Conservation (phyloP, 208 protist species). For the Crithidia expoeki region DNA sequence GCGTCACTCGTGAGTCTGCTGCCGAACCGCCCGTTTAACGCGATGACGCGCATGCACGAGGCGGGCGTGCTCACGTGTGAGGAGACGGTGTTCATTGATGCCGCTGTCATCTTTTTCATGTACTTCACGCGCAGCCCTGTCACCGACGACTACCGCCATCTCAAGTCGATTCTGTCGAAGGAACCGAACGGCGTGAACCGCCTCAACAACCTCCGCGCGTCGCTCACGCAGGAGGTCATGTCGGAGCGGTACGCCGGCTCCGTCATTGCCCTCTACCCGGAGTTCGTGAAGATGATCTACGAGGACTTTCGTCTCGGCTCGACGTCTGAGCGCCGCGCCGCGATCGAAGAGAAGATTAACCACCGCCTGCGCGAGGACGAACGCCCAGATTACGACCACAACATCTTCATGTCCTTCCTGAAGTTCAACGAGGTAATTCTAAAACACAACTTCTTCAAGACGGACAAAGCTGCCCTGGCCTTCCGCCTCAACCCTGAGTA, state of each 20-base stretch:
- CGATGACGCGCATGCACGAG: constrained; percentile 76
- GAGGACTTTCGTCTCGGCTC: constrained; percentile 86
- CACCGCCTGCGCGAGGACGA: constrained; percentile 77
- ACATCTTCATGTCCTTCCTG: constrained; percentile 87
- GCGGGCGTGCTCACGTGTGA: constrained; percentile 55
- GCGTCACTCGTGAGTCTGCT: constrained; percentile 72
- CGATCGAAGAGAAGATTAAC: constrained; percentile 68
- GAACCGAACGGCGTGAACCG: constrained; percentile 85
- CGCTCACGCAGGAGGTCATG: constrained; percentile 87
- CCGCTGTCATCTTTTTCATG: constrained; percentile 79
- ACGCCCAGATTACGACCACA: constrained; percentile 63
- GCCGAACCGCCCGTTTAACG: constrained; percentile 68
- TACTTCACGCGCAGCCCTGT: constrained; percentile 90
- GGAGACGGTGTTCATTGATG: constrained; percentile 76
- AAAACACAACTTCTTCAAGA: constrained; percentile 96
- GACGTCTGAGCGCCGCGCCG: constrained; percentile 52
- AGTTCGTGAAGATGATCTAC: constrained; percentile 90
- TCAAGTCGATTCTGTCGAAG: constrained; percentile 61
- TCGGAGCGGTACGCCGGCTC: constrained; percentile 86
- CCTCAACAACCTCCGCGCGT: constrained; percentile 83
- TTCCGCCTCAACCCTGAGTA: constrained; percentile 93
- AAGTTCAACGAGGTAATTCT: constrained; percentile 93
- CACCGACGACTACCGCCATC: constrained; percentile 81
- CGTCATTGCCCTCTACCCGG: constrained; percentile 81
- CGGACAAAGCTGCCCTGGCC: constrained; percentile 87